Conservation (phyloP, 2,329 filamentous ascomycete genomes). For the Stemphylium lycopersici region DNA sequence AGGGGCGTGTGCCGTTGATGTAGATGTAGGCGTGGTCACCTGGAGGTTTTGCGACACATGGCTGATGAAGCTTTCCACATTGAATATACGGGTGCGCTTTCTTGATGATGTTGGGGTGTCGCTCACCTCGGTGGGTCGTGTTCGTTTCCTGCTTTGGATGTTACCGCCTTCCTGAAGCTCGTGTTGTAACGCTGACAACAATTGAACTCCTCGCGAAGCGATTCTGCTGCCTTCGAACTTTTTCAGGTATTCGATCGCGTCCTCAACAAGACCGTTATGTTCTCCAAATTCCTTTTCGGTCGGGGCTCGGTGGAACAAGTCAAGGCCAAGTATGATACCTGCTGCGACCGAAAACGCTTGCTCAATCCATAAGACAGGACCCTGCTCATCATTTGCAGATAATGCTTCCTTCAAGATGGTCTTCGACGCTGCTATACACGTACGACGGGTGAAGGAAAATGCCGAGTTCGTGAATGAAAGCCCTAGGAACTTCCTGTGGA, state of each 20-base stretch:
- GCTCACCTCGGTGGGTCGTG: neutral
- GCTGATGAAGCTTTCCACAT: conserved; percentile 14
- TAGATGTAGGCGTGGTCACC: conserved; percentile 1
- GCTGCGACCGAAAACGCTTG: conserved; percentile 52
- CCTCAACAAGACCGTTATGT: conserved; percentile 12
- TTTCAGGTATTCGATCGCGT: conserved; percentile 16
- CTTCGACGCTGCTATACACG: conserved; percentile 49
- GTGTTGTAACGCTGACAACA: conserved; percentile 12
- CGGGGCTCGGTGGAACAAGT: conserved; percentile 42
- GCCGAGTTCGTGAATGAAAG: conserved; percentile 48
- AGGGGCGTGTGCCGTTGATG: neutral
- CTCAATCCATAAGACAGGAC: conserved; percentile 50
- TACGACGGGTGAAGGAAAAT: conserved; percentile 48
- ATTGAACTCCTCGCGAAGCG: conserved; percentile 19
- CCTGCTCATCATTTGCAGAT: conserved; percentile 38
- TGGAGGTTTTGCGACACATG: conserved; percentile 14
- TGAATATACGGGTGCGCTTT: conserved; percentile 11
- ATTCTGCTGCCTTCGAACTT: conserved; percentile 18
- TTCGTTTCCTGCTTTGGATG: conserved; percentile 6
- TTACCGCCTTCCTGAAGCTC: conserved; percentile 10
- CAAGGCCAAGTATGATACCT: conserved; percentile 49
- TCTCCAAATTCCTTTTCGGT: conserved; percentile 16
- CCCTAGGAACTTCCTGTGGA: conserved; percentile 50
- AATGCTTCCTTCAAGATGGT: conserved; percentile 50
- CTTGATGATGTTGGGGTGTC: neutral